phyloP scores from a whole-genome alignment of 345 rosid genomes.

The Pelargonium nanum region DNA sequence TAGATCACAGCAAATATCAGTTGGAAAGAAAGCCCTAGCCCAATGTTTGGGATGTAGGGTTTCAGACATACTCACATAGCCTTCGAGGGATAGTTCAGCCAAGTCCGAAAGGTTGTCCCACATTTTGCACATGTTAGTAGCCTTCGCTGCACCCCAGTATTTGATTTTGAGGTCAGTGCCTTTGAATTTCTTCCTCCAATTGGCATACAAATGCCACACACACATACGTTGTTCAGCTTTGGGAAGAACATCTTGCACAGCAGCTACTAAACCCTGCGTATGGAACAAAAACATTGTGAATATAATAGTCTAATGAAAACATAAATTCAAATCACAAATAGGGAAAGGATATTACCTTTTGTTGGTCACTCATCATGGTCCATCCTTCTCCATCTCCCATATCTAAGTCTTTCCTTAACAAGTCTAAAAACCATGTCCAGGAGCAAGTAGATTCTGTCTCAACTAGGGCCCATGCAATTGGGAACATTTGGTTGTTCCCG shows the following conservation, averaged over 20 bases:
- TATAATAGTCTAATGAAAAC: background rate
- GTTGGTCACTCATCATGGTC: background rate
- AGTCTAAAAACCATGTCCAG: too few species aligned
- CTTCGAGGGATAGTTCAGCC: background rate
- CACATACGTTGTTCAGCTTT: background rate
- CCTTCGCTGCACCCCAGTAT: background rate
- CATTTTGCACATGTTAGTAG: background rate
- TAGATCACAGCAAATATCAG: background rate
- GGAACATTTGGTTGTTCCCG: too few species aligned
- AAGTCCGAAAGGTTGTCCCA: background rate
- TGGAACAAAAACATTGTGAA: background rate
- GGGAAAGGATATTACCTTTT: background rate
- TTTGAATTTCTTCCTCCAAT: background rate
- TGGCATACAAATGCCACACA: background rate
- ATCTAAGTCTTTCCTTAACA: too few species aligned
- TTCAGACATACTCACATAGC: background rate
- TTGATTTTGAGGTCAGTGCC: background rate
- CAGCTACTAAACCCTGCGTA: background rate
- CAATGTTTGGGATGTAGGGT: background rate
- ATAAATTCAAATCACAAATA: too few species aligned
- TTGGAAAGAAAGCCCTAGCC: background rate
- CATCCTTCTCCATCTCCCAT: background rate
- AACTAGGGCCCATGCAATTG: too few species aligned
- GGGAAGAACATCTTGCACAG: background rate
- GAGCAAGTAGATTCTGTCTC: too few species aligned